Percentiles rank a stretch among this genome's conserved stretches.
These are phyloP conservation scores for Pleurostoma richardsiae DNA, from an alignment of 2,329 filamentous ascomycete genomes.

Conservation along the genomic window DNA sequence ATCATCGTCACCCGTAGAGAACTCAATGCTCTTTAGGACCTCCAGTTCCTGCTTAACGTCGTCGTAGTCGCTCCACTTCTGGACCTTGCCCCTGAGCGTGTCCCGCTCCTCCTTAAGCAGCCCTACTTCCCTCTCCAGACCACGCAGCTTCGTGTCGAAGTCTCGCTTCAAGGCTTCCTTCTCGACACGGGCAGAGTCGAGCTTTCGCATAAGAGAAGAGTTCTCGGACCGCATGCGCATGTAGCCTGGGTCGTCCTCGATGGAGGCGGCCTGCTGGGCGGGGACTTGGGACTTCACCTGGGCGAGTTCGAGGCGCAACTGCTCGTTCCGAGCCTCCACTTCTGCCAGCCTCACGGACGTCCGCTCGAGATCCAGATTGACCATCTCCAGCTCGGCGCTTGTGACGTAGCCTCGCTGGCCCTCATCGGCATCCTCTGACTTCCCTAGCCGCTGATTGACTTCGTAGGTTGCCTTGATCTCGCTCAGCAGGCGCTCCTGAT, in stretches of 20 bases:
- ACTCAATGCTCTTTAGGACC: constrained; percentile 96
- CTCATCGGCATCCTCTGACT: constrained; percentile 50
- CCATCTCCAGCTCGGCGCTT: constrained; percentile 88
- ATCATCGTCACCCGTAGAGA: constrained; percentile 84
- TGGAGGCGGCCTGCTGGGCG: constrained; percentile 50
- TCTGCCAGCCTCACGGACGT: constrained; percentile 84
- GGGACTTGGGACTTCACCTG: constrained; percentile 75
- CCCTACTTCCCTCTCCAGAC: constrained; percentile 72
- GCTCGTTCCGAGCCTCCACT: constrained; percentile 90
- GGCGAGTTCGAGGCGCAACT: constrained; percentile 83
- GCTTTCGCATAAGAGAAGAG: constrained; percentile 80
- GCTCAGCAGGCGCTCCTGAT: constrained; percentile 84
- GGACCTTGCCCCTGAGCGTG: constrained; percentile 70
- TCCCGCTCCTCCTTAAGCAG: constrained; percentile 78
- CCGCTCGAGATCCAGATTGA: constrained; percentile 84
- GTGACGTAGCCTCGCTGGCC: constrained; percentile 61
- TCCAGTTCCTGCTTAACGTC: constrained; percentile 95
- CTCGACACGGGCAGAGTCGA: constrained; percentile 79
- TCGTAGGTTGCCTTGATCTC: constrained; percentile 98
- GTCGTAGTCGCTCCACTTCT: constrained; percentile 91
- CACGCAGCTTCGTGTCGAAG: constrained; percentile 68
- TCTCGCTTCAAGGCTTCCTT: constrained; percentile 75
- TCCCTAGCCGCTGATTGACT: constrained; percentile 83
- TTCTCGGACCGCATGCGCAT: constrained; percentile 90
- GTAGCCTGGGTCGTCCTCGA: constrained; percentile 87